Base-by-base conservation (phyloP, 164 flowering plant species). In the Liquidambar formosana region DNA sequence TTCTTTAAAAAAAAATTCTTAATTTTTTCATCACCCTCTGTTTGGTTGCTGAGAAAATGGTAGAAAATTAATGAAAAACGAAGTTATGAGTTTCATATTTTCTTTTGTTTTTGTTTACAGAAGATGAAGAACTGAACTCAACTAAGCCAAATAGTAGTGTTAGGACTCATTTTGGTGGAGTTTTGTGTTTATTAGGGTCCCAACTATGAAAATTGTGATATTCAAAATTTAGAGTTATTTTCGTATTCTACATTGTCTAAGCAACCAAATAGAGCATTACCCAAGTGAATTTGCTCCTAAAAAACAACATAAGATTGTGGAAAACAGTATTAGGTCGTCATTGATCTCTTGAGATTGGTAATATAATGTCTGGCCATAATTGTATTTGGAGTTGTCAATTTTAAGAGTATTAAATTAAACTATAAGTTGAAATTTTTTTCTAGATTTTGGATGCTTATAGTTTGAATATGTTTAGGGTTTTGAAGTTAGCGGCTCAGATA, bases 401-500 rank as follows among this genome's bases (percentile, higher is more conserved):
- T 2, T 33, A 33, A 33, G 6, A 33, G 41, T 33, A 33, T 33
- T 6, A 33, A 6, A 33, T 33, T 2, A 49, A 49, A 18, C 21
- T 49, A 49, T n/a, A 49, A 15, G n/a, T 49, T 57, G 60, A 12
- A 33, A 6, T 2, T 2, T 33, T 26, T 23, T 23, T n/a, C n/a
- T 26, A 21, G 27, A 22, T 25, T 15, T 33, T 0, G 26, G 13
- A 54, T n/a, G 13, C 57, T 54, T 22, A 54, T 54, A 1, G 10
- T 41, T 64, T 21, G 65, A 27, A 18, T 41, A 22, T 44, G 58
- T 18, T 61, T 62, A 82, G 86, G 88, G 83, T 25, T 80, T 67
- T 62, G 80, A 75, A 70, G 84, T 80, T 51, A 82, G 84, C 53
- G 88, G 88, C 13, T 85, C 86, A 51, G 88, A 85, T 64, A 63